Conservation (phyloP, 2,329 filamentous ascomycete species). For the Raffaelea albimanens region DNA sequence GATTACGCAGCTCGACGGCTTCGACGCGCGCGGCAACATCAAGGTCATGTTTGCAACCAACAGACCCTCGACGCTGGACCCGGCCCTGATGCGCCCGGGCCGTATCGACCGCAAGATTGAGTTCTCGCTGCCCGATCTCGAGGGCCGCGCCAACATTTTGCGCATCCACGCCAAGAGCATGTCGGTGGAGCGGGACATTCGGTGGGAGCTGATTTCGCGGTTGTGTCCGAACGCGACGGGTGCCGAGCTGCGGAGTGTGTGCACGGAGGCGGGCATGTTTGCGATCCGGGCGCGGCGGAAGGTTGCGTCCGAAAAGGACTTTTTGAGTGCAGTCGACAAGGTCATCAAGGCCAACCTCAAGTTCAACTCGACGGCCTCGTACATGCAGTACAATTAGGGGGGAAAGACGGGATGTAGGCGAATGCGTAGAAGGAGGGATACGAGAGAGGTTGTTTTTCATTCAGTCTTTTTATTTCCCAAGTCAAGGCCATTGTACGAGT, state of each 20-base stretch:
- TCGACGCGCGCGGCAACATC: constrained; percentile 96
- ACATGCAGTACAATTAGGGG: constrained; percentile 95
- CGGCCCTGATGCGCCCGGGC: constrained; percentile 88
- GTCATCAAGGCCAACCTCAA: constrained; percentile 99
- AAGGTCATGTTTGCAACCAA: constrained; percentile 99
- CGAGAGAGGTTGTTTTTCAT: too few relatives aligned
- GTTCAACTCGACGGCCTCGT: constrained; percentile 97
- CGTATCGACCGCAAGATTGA: constrained; percentile 99
- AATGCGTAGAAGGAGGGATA: too few relatives aligned
- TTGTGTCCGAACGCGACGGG: constrained; percentile 96
- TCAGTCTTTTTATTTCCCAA: too few relatives aligned
- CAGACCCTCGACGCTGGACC: constrained; percentile 97
- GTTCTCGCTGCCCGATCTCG: constrained; percentile 93
- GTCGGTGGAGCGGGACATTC: constrained; percentile 96
- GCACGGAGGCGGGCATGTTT: constrained; percentile 98
- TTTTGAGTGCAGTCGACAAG: constrained; percentile 95
- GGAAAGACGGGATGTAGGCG: neutral
- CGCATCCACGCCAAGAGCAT: constrained; percentile 99
- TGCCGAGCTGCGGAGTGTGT: constrained; percentile 90
- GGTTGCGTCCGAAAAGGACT: constrained; percentile 98
- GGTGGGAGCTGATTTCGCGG: constrained; percentile 96
- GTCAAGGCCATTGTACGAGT: too few relatives aligned
- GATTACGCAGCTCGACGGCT: constrained; percentile 95
- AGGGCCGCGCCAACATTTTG: constrained; percentile 93
- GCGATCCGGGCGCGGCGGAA: constrained; percentile 90